phyloP scores from a whole-genome alignment of 345 rosid species.

The Citrus reticulata region DNA sequence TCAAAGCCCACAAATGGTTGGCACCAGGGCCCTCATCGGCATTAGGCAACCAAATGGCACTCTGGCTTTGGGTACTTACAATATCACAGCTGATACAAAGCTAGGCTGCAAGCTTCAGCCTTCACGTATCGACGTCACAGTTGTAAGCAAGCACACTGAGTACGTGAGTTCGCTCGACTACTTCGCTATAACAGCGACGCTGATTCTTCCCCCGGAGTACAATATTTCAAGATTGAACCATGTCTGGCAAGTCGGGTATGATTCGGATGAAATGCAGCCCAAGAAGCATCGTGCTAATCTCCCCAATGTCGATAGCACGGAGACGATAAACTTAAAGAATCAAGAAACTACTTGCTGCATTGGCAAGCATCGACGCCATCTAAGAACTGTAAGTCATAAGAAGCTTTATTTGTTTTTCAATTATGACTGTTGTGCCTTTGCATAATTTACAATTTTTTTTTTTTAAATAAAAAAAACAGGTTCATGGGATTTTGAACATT shows the following conservation, averaged over 20 bases:
- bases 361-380: neutral
- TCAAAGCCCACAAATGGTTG: constrained; percentile 36
- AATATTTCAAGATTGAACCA: constrained; percentile 32
- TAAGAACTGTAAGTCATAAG: constrained; percentile 30
- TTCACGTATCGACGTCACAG: constrained; percentile 10
- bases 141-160: neutral
- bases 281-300: constrained; percentile 28
- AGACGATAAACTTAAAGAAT: constrained; percentile 23
- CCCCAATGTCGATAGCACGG: constrained; percentile 43
- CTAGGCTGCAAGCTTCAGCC: constrained; percentile 38
- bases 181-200: constrained; percentile 14
- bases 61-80: constrained; percentile 19
- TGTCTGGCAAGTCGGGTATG: constrained; percentile 53
- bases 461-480: constrained; percentile 9
- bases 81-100: constrained; percentile 30
- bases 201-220: constrained; percentile 32
- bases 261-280: constrained; percentile 21
- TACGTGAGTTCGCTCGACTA: neutral
- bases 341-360: neutral
- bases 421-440: neutral
- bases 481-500: constrained; percentile 50
- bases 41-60: constrained; percentile 16
- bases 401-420: no score
- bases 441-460: neutral
- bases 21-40: constrained; percentile 53